Evolutionary conservation across 371 early-diverging fungal species (phyloP).

Genomic region (Apophysomyces variabilis): DNA sequence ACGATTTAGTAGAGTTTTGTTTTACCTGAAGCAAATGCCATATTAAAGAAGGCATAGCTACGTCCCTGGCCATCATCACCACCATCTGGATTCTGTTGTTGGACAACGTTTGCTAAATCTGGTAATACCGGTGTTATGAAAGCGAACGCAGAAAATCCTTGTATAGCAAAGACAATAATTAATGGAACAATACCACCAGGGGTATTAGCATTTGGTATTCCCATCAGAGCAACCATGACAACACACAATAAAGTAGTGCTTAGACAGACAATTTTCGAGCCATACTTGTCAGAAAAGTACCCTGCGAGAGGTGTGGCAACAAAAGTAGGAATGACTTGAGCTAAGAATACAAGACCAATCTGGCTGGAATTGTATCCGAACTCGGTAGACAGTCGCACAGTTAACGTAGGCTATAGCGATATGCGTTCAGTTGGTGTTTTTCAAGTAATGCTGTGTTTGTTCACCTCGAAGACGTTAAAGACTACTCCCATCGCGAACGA

Average conservation of each 20-base stretch:
- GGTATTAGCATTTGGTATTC: constrained; percentile 35
- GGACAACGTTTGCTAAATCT: constrained; percentile 52
- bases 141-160: constrained; percentile 46
- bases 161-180: constrained; percentile 41
- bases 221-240: constrained; percentile 38
- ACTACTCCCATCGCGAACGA: constrained; percentile 27
- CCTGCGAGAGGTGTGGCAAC: constrained; percentile 50
- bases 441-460: background rate
- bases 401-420: constrained; percentile 44
- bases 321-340: constrained; percentile 52
- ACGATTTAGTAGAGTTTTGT: constrained; percentile 7
- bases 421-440: background rate
- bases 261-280: constrained; percentile 41
- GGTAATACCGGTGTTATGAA: constrained; percentile 50
- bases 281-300: constrained; percentile 48
- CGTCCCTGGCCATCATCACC: constrained; percentile 51
- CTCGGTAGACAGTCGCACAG: constrained; percentile 43
- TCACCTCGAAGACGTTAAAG: constrained; percentile 32
- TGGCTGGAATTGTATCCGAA: constrained; percentile 49
- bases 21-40: constrained; percentile 53
- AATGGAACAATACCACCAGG: constrained; percentile 42
- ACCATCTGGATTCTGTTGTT: constrained; percentile 28
- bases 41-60: constrained; percentile 57
- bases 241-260: constrained; percentile 28
- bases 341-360: constrained; percentile 57